Evolutionary conservation across 1,139 yeast genomes (phyloP).

Genomic region (Casaregolazyma lundiana): DNA sequence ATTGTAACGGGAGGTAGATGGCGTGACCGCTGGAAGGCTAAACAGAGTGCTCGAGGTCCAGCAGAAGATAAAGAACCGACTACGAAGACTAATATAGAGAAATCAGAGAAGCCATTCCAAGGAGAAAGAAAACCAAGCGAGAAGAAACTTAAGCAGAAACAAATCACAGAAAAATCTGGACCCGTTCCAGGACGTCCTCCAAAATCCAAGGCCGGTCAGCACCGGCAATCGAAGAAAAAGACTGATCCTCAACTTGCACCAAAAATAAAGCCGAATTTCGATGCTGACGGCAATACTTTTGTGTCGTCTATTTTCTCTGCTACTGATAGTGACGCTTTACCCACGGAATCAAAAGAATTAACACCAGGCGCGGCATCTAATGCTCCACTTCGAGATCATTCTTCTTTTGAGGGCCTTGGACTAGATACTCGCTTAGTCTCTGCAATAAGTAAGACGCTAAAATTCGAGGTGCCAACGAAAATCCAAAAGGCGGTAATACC

Average conservation of each 20-base stretch:
- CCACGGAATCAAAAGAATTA: constrained; percentile 22
- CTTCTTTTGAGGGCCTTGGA: constrained; percentile 69
- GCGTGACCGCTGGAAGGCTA: constrained; percentile 65
- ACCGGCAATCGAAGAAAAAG: not conserved
- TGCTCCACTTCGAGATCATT: constrained; percentile 72
- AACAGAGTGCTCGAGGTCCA: constrained; percentile 29
- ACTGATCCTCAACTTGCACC: constrained; percentile 1
- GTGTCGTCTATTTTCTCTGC: constrained; percentile 87
- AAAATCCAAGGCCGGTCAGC: constrained; percentile 5
- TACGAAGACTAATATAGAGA: constrained; percentile 4
- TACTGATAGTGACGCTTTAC: constrained; percentile 36
- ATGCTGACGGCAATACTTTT: constrained; percentile 42
- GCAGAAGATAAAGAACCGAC: constrained; percentile 10
- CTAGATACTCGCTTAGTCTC: constrained; percentile 49
- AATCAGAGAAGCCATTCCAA: constrained; percentile 12
- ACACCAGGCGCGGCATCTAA: constrained; percentile 60
- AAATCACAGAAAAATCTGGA: not conserved
- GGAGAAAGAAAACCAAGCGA: constrained; percentile 9
- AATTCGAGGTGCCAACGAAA: constrained; percentile 70
- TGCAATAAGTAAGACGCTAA: constrained; percentile 56
- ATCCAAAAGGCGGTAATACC: constrained; percentile 87
- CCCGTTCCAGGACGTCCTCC: constrained; percentile 1
- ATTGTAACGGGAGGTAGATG: constrained; percentile 64
- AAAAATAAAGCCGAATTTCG: constrained; percentile 5
- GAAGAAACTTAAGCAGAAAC: not conserved